Evolutionary conservation across 2,329 filamentous ascomycete genomes (phyloP).

Genomic region (Cercospora beticola): DNA sequence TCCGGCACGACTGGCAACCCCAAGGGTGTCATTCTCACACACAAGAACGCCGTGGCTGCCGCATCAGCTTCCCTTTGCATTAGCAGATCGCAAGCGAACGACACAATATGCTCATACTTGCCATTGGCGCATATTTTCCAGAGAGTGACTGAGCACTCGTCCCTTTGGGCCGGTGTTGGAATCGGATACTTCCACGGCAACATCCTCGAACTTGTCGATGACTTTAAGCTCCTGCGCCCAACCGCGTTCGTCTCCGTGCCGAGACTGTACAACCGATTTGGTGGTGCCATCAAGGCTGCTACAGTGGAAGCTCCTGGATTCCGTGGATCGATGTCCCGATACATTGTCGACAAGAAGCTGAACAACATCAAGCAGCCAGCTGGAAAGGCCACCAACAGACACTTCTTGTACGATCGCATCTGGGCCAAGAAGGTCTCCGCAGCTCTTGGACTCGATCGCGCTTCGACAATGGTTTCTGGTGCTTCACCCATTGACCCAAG

Average conservation of each 20-base stretch:
- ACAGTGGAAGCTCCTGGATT: constrained; percentile 78
- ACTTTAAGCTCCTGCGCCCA: constrained; percentile 82
- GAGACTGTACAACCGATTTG: constrained; percentile 87
- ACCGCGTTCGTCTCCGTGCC: constrained; percentile 86
- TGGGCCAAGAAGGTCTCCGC: constrained; percentile 85
- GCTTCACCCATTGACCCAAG: constrained; percentile 87
- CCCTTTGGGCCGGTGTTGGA: constrained; percentile 67
- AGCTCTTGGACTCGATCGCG: constrained; percentile 77
- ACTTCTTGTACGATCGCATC: constrained; percentile 78
- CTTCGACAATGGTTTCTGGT: constrained; percentile 75
- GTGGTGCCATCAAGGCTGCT: constrained; percentile 73
- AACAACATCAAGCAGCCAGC: constrained; percentile 65
- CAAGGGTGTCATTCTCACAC: constrained; percentile 81
- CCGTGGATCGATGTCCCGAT: constrained; percentile 76
- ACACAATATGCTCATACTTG: constrained; percentile 79
- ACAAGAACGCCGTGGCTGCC: constrained; percentile 75
- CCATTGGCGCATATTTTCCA: constrained; percentile 94
- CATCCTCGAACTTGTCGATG: constrained; percentile 80
- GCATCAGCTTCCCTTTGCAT: constrained; percentile 61
- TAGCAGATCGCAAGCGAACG: constrained; percentile 53
- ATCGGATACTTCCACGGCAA: constrained; percentile 96
- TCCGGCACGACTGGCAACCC: constrained; percentile 80
- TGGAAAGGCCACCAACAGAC: constrained; percentile 74
- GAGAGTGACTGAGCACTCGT: constrained; percentile 75
- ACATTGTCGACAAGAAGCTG: constrained; percentile 76